phyloP scores from a whole-genome alignment of 495 filamentous ascomycete species.

The Opeltia flavorubescens region DNA sequence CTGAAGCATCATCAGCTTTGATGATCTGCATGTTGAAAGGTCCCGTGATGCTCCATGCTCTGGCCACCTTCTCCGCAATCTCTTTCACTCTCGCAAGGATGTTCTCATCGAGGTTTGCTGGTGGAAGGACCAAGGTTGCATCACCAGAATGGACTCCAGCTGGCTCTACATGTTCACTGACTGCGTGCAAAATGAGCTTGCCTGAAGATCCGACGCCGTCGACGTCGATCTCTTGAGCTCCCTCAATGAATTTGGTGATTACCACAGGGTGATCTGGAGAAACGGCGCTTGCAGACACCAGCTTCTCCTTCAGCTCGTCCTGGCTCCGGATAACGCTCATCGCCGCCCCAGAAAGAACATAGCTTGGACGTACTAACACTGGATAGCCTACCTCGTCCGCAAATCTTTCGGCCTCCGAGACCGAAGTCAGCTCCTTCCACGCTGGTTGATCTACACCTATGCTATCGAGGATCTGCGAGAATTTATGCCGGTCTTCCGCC shows the following conservation, averaged over 20 bases:
- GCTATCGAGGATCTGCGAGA: conserved; percentile 89
- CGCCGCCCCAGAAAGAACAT: conserved; percentile 90
- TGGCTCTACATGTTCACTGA: conserved; percentile 92
- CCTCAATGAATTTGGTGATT: conserved; percentile 97
- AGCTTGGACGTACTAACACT: conserved; percentile 84
- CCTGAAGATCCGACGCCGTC: conserved; percentile 84
- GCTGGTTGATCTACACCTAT: conserved; percentile 95
- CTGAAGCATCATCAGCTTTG: conserved; percentile 61
- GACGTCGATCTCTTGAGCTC: conserved; percentile 94
- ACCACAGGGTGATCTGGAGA: conserved; percentile 94
- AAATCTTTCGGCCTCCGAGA: conserved; percentile 73
- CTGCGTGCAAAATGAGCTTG: conserved; percentile 78
- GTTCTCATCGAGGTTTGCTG: conserved; percentile 55
- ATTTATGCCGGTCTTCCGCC: conserved; percentile 94
- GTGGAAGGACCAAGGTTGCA: conserved; percentile 82
- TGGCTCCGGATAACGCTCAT: conserved; percentile 94
- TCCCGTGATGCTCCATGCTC: conserved; percentile 92
- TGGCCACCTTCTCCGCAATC: conserved; percentile 89
- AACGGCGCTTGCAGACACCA: conserved; percentile 77
- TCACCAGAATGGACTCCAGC: conserved; percentile 96
- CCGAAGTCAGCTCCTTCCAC: conserved; percentile 92
- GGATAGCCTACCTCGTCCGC: conserved; percentile 78
- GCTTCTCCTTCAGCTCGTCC: conserved; percentile 75
- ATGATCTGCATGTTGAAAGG: conserved; percentile 99
- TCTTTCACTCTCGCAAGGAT: conserved; percentile 80